Evolutionary conservation across 2,329 filamentous ascomycete species (phyloP).

Genomic region (Venturia pyrina): DNA sequence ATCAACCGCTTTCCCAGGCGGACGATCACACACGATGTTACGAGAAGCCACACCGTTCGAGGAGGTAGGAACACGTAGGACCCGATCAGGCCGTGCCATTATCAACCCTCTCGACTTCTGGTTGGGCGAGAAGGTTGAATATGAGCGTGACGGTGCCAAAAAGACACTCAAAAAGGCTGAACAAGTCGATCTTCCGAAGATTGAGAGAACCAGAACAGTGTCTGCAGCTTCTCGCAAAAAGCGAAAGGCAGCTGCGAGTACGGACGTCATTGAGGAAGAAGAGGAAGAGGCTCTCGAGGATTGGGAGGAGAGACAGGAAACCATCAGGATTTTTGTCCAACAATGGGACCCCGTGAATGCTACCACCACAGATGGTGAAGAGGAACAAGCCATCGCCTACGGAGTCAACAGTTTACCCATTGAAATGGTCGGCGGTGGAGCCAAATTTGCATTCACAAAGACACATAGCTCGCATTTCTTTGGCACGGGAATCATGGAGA

Average conservation of each 20-base stretch:
- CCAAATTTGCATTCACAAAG: slow-evolving; percentile 81
- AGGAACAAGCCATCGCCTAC: slow-evolving; percentile 47
- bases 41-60: slow-evolving; percentile 29
- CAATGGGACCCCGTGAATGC: slow-evolving; percentile 54
- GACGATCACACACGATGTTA: slow-evolving; percentile 25
- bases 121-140: slow-evolving; percentile 72
- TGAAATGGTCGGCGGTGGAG: slow-evolving; percentile 48
- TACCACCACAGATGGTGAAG: slow-evolving; percentile 40
- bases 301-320: slow-evolving; percentile 61
- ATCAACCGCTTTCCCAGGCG: slow-evolving; percentile 13
- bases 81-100: slow-evolving; percentile 69
- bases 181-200: slow-evolving; percentile 38
- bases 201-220: background rate
- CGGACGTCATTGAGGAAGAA: slow-evolving; percentile 38
- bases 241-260: background rate
- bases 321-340: slow-evolving; percentile 52
- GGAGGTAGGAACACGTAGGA: slow-evolving; percentile 48
- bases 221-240: background rate
- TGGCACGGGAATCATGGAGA: slow-evolving; percentile 79
- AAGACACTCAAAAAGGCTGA: slow-evolving; percentile 71
- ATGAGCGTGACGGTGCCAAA: slow-evolving; percentile 56
- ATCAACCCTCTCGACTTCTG: slow-evolving; percentile 75
- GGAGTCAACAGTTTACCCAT: slow-evolving; percentile 43
- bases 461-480: slow-evolving; percentile 77
- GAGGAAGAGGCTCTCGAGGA: slow-evolving; percentile 45